Percentiles rank a stretch among this genome's conserved stretches.
These are phyloP conservation scores for Septoria linicola DNA, from an alignment of 2,329 filamentous ascomycete genomes.

Conservation along the genomic window DNA sequence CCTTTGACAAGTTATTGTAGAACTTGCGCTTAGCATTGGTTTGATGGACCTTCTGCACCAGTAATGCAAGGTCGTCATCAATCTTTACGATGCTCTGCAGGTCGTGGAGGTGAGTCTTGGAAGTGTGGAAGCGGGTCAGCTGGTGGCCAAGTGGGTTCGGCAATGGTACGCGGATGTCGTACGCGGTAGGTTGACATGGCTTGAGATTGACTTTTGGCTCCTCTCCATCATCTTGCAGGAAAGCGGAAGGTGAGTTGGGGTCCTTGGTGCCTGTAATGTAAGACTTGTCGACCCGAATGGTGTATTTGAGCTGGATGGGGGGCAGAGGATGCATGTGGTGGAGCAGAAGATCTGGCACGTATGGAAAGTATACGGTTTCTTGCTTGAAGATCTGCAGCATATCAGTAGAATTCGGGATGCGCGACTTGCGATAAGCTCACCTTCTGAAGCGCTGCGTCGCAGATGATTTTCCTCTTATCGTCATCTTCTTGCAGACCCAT, in stretches of 20 bases:
- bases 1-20: constrained; percentile 72
- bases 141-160: constrained; percentile 78
- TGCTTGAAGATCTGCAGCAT: constrained; percentile 63
- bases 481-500: constrained; percentile 90
- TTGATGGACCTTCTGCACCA: constrained; percentile 78
- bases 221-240: constrained; percentile 32
- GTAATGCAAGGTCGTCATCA: constrained; percentile 80
- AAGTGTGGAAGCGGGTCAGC: constrained; percentile 47
- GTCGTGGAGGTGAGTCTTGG: constrained; percentile 55
- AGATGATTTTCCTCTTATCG: constrained; percentile 88
- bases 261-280: constrained; percentile 62
- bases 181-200: constrained; percentile 72
- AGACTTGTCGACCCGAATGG: constrained; percentile 77
- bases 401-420: constrained; percentile 3
- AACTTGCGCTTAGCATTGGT: constrained; percentile 91
- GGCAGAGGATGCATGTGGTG: constrained; percentile 75
- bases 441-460: constrained; percentile 76
- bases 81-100: constrained; percentile 73
- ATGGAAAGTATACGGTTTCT: constrained; percentile 80
- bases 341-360: constrained; percentile 70
- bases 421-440: constrained; percentile 51
- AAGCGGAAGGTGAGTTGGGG: constrained; percentile 53
- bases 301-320: constrained; percentile 83
- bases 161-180: constrained; percentile 79
- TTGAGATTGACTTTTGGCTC: constrained; percentile 17